Base-by-base conservation (phyloP, 1,139 yeast species). In the Geotrichum cucujoidarum region DNA sequence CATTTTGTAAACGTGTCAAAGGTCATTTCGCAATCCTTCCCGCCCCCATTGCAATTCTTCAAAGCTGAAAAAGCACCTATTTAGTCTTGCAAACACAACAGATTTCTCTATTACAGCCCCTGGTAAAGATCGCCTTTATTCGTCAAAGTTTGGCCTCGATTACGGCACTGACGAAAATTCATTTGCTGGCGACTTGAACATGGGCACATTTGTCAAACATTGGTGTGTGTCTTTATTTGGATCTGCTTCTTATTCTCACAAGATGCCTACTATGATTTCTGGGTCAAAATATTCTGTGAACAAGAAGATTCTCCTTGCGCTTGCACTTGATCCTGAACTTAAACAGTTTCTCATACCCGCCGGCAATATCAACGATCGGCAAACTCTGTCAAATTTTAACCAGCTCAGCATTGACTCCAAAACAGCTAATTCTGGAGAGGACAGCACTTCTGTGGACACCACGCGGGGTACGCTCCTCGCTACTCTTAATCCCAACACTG, bases 21-120 rank as follows among this genome's bases (percentile, higher is more conserved):
- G 11, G n/a, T n/a, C n/a, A n/a, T n/a, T n/a, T n/a, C n/a, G n/a
- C n/a, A n/a, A n/a, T n/a, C n/a, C n/a, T n/a, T n/a, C n/a, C n/a
- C n/a, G n/a, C n/a, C n/a, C n/a, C n/a, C n/a, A n/a, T n/a, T n/a
- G n/a, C n/a, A n/a, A n/a, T n/a, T n/a, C n/a, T n/a, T n/a, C n/a
- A n/a, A n/a, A n/a, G n/a, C n/a, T n/a, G n/a, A n/a, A n/a, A n/a
- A n/a, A n/a, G n/a, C n/a, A 14, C 21, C 25, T 40, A n/a, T 2
- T 17, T 5, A 14, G n/a, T 14, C 25, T 37, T 4, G 20, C n/a
- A 3, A 31, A 37, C 18, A 17, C 21, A 13, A 6, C 6, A 18
- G 40, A 40, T 24, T 16, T 45, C 14, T 18, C 45, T 4, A 14
- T 41, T 5, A 29, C 30, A 11, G 30, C 30, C 20, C 31, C 48